Evolutionary conservation across 192 early-diverging fungal species (phyloP).

Genomic region (Cladochytrium replicatum): DNA sequence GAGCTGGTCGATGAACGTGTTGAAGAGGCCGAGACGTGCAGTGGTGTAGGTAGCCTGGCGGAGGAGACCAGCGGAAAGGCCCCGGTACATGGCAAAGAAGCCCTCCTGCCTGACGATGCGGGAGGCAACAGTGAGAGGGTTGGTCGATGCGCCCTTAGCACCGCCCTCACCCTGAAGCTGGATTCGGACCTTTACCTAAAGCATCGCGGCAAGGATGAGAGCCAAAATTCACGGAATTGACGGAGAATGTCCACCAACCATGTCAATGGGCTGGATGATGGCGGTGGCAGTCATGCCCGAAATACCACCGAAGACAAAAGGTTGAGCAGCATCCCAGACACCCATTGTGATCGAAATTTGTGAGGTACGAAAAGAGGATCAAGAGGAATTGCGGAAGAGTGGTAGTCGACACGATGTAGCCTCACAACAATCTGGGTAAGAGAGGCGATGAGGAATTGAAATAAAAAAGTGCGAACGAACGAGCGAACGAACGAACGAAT

Average conservation of each 20-base stretch:
- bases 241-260: slow-evolving; percentile 8
- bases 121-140: slow-evolving; percentile 22
- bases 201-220: no score
- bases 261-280: slow-evolving; percentile 41
- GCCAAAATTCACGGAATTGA: no score
- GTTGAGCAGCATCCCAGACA: slow-evolving; percentile 27
- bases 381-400: no score
- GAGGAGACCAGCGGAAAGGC: slow-evolving; percentile 42
- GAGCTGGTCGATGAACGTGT: slow-evolving; percentile 30
- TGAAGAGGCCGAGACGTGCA: slow-evolving; percentile 42
- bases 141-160: slow-evolving; percentile 11
- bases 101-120: slow-evolving; percentile 19
- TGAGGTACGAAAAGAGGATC: no score
- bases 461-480: no score
- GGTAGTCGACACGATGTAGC: no score
- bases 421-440: no score
- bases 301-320: slow-evolving; percentile 38
- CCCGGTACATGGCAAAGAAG: slow-evolving; percentile 31
- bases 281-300: slow-evolving; percentile 41
- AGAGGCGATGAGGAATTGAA: no score
- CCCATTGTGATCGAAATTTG: no score
- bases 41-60: slow-evolving; percentile 48
- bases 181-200: slow-evolving; percentile 36
- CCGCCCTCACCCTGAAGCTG: slow-evolving; percentile 37
- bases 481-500: no score